Evolutionary conservation across 1,284 basidiomycete genomes (phyloP).

Genomic region (Bondarzewia mesenterica): DNA sequence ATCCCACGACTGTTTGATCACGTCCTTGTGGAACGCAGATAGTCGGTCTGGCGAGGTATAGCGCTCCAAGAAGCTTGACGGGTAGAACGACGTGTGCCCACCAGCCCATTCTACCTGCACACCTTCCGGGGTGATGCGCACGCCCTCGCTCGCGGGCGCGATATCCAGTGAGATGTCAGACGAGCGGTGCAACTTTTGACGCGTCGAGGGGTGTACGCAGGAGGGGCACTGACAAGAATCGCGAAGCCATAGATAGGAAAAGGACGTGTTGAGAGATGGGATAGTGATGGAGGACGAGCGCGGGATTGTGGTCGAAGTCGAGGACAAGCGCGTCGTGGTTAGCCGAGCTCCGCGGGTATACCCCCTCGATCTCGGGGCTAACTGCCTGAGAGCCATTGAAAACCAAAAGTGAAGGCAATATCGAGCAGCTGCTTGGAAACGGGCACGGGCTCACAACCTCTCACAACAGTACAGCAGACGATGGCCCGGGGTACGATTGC

Average conservation of each 20-base stretch:
- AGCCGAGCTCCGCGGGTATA: neutral
- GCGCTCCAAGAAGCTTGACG: conserved; percentile 38
- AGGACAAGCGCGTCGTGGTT: neutral
- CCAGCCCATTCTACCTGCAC: conserved; percentile 50
- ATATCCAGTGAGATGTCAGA: conserved; percentile 50
- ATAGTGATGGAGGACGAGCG: conserved; percentile 1
- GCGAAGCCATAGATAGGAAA: conserved; percentile 37
- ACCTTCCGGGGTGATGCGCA: conserved; percentile 29
- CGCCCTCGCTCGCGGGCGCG: conserved; percentile 30
- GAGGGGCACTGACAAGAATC: conserved; percentile 46
- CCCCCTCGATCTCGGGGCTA: neutral
- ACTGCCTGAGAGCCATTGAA: neutral
- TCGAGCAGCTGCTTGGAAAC: no score
- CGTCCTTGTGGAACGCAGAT: conserved; percentile 32
- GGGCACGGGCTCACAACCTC: no score
- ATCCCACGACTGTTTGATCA: conserved; percentile 28
- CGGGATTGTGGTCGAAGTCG: neutral
- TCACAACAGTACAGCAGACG: no score
- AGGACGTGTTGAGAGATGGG: conserved; percentile 6
- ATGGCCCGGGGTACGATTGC: no score
- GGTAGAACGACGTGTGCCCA: conserved; percentile 50
- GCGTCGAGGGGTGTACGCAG: conserved; percentile 47
- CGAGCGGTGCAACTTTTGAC: conserved; percentile 62
- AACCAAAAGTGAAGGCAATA: no score
- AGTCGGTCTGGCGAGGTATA: conserved; percentile 19